Evolutionary conservation across 2,329 filamentous ascomycete genomes (phyloP), one percentile per base, ranked within the genome.

Genomic region (Bipolaris oryzae): DNA sequence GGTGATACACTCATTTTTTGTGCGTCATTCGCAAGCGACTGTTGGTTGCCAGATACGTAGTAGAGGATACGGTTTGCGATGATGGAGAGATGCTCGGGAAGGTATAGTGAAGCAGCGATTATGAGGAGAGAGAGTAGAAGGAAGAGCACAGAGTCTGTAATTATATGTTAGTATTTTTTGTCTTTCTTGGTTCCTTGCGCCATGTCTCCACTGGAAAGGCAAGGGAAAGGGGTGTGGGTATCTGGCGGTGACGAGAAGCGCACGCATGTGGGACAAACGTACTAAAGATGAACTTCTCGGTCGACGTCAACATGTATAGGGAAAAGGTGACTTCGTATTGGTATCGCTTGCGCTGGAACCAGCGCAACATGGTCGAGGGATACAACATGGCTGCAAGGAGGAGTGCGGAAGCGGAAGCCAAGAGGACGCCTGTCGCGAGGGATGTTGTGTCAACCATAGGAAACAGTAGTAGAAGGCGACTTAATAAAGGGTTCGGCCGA

Each of bases 261-360:
- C 5, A 2, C 6, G 13, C 6, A 5, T 3, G 20, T 4, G 21
- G 18, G 16, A 38, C 4, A 31, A 49, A 79, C 92, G 55, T 85
- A 98, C 95, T 98, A 80, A 98, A 96, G 70, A 96, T 89, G 79
- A 96, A 94, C 78, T 96, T 96, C 82, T 99, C 95, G 50, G 90
- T 92, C 1, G 92, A 90, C 35, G 93, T 97, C 69, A 97, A 89
- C 90, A 99, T 98, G 84, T 99, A 98, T 23, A 98, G 85, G 59
- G 90, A 89, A 78, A 96, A 95, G 11, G 94, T 97, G 76, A 98
- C 94, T 81, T 99, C 95, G 76, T 98, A 92, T 82, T 98, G 95
- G 82, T 98, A 97, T 76, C 93, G 88, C 84, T 99, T 99, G 78
- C 93, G 86, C 78, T 92, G 88, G 66, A 98, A 84, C 92, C 93